Percentiles rank a stretch among this genome's conserved stretches.
Evolutionary conservation across 345 rosid species (phyloP).

Genomic region (Linum lewisii): DNA sequence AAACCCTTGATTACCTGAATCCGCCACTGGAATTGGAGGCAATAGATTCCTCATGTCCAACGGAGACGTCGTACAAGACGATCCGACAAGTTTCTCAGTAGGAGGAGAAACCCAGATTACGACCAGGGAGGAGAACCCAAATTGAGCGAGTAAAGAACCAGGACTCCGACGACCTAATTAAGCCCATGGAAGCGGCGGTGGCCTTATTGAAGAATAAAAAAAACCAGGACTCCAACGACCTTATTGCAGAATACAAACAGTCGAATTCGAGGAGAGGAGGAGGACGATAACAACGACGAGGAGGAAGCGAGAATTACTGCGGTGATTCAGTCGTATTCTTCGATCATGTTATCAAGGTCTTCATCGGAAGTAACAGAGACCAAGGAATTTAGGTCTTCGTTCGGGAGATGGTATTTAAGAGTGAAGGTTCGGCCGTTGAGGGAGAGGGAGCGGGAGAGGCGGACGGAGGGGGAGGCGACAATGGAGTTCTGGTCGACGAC

Average conservation of each 20-base stretch:
- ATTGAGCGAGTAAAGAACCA: conserved; percentile 81
- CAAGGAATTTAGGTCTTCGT: conserved; percentile 81
- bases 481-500: conserved; percentile 62
- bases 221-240: too few relatives aligned
- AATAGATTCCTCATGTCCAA: conserved; percentile 55
- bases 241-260: too few relatives aligned
- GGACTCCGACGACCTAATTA: conserved; percentile 63
- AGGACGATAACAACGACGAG: conserved; percentile 24
- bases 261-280: conserved; percentile 40
- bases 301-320: too few relatives aligned
- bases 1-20: background rate
- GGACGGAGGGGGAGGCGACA: conserved; percentile 35
- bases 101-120: conserved; percentile 31
- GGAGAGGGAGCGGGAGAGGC: conserved; percentile 48
- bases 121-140: background rate
- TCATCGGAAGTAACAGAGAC: conserved; percentile 67
- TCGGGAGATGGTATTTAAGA: conserved; percentile 76
- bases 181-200: conserved; percentile 65
- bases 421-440: conserved; percentile 57
- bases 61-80: conserved; percentile 59
- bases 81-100: conserved; percentile 63
- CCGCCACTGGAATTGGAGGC: conserved; percentile 55
- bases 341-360: too few relatives aligned
- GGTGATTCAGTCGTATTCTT: conserved; percentile 49
- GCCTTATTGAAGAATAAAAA: conserved; percentile 60